Base-by-base conservation (phyloP, 768 basidiomycete species). In the Jaapia argillacea region DNA sequence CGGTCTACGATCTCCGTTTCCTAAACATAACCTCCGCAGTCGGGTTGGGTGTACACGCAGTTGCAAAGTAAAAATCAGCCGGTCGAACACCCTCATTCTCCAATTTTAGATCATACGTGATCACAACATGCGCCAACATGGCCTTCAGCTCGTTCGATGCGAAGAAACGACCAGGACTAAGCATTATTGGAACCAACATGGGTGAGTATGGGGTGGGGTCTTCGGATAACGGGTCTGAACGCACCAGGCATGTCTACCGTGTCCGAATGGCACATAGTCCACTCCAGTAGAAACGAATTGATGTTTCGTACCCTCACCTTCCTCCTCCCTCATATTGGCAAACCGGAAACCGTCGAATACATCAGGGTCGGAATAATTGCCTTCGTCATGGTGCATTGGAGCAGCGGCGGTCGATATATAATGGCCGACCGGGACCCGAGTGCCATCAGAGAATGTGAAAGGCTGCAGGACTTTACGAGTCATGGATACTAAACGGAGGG, bases 311-410 rank as follows among this genome's bases (percentile, higher is more conserved):
- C 44, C 36, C 14, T 44, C 41, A 10, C 42, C 48, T 2, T 43
- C 48, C 12, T 38, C 28, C 12, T 45, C 43, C 7, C 51, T 47
- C 37, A 50, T 43, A 18, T 42, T 26, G 22, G 39, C 42, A 45
- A 54, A 58, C 14, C 59, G 45, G 38, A 49, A 58, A 3, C 55
- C 54, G 21, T 54, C 45, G 46, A 59, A 58, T 6, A 26, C 38
- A 24, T 41, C 40, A 16, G 58, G 47, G 31, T 56, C 45, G 2
- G 49, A 39, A 43, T 62, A 62, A 25, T 41, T 23, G 4, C 41
- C 40, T 10, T 51, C 49, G 45, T 62, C 57, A 26, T 50, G 41
- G 37, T 55, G 55, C 14, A 45, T 48, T 4, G 51, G 40, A 18
- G 37, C 16, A 4, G 50, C 42, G 3, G 55, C 45, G 3, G 45